phyloP scores from a whole-genome alignment of 768 basidiomycete genomes.

The Suillus lakei region DNA sequence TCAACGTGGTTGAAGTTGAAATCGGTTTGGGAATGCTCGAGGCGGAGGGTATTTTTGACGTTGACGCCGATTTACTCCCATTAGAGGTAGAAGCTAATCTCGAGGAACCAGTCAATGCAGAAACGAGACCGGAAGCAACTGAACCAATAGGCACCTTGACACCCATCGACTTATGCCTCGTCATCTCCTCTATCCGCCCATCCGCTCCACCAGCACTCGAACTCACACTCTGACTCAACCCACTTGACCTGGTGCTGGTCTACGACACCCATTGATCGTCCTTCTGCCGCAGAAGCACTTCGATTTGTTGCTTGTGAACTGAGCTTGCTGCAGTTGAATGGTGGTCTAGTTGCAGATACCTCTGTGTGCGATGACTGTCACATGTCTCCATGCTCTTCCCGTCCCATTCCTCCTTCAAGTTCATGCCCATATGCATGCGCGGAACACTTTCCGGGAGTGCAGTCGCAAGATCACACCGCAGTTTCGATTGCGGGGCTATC shows the following conservation, averaged over 20 bases:
- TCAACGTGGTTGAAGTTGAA: background rate
- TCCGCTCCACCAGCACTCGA: background rate
- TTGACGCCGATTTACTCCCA: background rate
- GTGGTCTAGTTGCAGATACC: background rate
- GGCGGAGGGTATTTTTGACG: background rate
- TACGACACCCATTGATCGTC: background rate
- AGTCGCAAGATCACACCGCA: background rate
- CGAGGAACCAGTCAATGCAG: background rate
- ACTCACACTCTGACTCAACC: conserved; percentile 10
- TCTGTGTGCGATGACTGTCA: background rate
- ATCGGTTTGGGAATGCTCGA: background rate
- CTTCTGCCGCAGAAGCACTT: background rate
- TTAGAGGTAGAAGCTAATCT: background rate
- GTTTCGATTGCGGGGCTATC: background rate
- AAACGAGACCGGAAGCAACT: background rate
- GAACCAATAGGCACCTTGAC: conserved; percentile 33
- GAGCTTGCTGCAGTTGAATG: background rate
- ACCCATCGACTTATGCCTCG: conserved; percentile 33
- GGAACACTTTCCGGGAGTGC: background rate
- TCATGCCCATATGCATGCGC: background rate
- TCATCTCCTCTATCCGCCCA: conserved; percentile 10
- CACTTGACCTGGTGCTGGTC: conserved; percentile 3
- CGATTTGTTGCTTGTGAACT: background rate
- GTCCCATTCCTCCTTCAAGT: background rate
- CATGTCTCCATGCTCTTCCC: background rate